These are phyloP conservation scores for Aspergillus fischeri DNA, from an alignment of 2,329 filamentous ascomycete genomes.

Conservation along the genomic window DNA sequence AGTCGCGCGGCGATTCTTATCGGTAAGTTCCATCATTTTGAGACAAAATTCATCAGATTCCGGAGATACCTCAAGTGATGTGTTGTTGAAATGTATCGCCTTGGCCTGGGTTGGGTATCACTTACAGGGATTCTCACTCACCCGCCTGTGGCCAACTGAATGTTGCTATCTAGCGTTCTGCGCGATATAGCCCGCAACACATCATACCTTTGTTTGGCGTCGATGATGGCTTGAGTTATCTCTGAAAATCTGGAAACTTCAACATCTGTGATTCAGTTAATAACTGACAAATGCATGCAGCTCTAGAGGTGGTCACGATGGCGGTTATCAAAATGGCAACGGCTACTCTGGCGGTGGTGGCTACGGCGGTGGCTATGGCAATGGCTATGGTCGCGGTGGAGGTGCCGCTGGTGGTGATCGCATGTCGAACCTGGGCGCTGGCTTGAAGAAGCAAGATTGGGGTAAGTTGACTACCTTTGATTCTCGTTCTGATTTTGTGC, in stretches of 20 bases:
- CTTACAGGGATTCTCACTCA: neutral
- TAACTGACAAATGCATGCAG: constrained; percentile 11
- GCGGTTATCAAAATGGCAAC: constrained; percentile 48
- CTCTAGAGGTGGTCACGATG: constrained; percentile 46
- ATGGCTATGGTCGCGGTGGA: constrained; percentile 38
- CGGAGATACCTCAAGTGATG: neutral
- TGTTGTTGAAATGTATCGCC: neutral
- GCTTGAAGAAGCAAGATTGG: constrained; percentile 84
- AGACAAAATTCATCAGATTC: neutral
- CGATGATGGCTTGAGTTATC: neutral
- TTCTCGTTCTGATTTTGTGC: constrained; percentile 10
- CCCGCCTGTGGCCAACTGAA: neutral
- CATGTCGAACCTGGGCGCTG: constrained; percentile 86
- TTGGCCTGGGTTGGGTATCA: neutral
- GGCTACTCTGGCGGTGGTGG: constrained; percentile 30
- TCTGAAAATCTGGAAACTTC: neutral
- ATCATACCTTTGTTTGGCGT: neutral
- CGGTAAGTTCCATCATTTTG: constrained; percentile 28
- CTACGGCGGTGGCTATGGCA: constrained; percentile 27
- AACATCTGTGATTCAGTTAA: neutral
- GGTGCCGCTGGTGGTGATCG: constrained; percentile 76
- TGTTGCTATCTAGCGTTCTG: neutral
- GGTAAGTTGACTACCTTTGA: constrained; percentile 53
- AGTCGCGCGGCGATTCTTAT: constrained; percentile 42
- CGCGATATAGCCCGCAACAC: neutral